These are phyloP conservation scores for Leccinum pellstonianum DNA, from an alignment of 768 basidiomycete genomes.

Conservation along the genomic window DNA sequence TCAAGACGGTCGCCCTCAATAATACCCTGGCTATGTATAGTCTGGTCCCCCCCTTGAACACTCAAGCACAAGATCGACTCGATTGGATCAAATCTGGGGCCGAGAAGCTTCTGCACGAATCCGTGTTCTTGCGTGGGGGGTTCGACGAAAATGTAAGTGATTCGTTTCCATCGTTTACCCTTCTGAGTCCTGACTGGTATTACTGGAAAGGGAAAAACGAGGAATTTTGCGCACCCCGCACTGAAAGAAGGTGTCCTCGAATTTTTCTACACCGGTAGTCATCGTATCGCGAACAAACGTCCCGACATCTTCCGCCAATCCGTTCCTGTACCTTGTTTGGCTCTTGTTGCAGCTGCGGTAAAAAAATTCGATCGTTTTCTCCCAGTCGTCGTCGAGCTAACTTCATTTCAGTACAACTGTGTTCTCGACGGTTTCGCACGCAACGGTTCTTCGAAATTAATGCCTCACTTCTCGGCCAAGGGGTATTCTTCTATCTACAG, in stretches of 20 bases:
- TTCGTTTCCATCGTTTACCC: not conserved
- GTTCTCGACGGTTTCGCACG: not conserved
- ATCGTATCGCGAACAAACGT: not conserved
- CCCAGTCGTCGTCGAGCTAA: not conserved
- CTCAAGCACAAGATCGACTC: no score
- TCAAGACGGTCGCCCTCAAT: no score
- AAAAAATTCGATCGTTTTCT: not conserved
- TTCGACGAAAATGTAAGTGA: not conserved
- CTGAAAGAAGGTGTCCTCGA: no score
- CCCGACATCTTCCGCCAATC: not conserved
- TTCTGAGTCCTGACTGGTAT: not conserved
- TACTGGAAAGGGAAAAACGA: not conserved
- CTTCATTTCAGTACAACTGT: not conserved
- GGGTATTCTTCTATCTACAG: not conserved
- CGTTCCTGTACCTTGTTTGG: not conserved
- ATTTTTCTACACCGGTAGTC: no score
- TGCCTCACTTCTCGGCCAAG: not conserved
- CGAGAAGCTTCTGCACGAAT: not conserved
- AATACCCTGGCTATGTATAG: no score
- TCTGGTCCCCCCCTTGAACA: no score
- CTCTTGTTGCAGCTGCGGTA: not conserved
- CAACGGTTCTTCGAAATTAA: not conserved
- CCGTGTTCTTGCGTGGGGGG: not conserved
- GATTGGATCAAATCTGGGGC: not conserved
- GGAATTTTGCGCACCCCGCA: no score